Evolutionary conservation across 805 yeast genomes (phyloP), one percentile per base, ranked within the genome.

Genomic region (Blastobotrys attinorum): DNA sequence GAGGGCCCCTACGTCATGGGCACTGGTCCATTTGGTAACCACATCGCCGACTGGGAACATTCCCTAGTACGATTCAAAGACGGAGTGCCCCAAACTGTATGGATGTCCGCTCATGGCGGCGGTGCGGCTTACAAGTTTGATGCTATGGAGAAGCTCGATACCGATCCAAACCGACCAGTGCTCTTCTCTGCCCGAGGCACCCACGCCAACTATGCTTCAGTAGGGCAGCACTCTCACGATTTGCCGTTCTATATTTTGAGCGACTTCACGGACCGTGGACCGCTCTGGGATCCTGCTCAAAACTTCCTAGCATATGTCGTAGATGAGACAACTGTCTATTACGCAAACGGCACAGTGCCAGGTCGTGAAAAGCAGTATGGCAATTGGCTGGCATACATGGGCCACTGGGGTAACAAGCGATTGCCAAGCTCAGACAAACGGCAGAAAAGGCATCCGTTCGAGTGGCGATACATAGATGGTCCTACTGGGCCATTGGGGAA

Each of bases 21-120:
- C 2, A 75, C 76, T 31, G 98, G 98, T 0, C 98, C 98, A 0
- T 92, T 83, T 68, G 98, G 98, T 0, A 84, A 90, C 60, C 98
- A 90, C 59, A 79, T 92, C 27, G 98, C 97, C 4, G 98, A 90
- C 66, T 90, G 98, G 98, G 98, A 90, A 55, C 98, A 90, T 61
- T 79, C 94, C 1, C 65, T 90, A 29, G 90, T 88, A 11, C 70
- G 98, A 21, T 90, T 86, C 59, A 76, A 79, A 55, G 73, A 81
- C 2, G 95, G 96, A 1, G 65, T 70, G 46, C 97, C 98, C 0
- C 70, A 79, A 10, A 75, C 83, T 42, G 77, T 89, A 17, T 90
- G 97, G 97, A 83, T 92, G 94, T 81, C 94, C 22, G 97, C 97
- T 0, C 98, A 90, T 63, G 96, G 97, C 1, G 97, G 97, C 10